A percentile compares a stretch with the other conserved stretches of the same genome.
These are phyloP conservation scores for Sicyos edulis DNA, from an alignment of 306 rosid species.

Conservation along the genomic window DNA sequence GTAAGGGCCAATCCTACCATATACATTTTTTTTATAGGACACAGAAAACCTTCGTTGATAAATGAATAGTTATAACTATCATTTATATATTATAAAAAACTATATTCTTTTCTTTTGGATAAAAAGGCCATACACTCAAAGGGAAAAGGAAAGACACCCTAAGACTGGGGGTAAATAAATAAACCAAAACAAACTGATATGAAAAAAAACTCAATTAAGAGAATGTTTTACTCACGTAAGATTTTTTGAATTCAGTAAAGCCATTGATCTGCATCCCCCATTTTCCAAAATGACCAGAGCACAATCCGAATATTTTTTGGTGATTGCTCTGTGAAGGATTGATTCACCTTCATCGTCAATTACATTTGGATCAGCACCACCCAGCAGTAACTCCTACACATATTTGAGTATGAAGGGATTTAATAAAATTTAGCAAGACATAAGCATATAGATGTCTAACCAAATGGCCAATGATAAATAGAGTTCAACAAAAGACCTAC, in stretches of 20 bases:
- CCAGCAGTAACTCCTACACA: slow-evolving; percentile 78
- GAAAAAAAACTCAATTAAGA: neutral
- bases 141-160: neutral
- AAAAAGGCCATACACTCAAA: neutral
- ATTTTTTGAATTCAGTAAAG: slow-evolving; percentile 64
- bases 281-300: slow-evolving; percentile 88
- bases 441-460: neutral
- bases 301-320: slow-evolving; percentile 90
- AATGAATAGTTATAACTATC: too few relatives aligned
- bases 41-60: too few relatives aligned
- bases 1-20: too few relatives aligned
- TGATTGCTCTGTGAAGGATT: slow-evolving; percentile 83
- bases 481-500: slow-evolving; percentile 49
- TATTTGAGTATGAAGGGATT: slow-evolving; percentile 23
- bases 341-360: slow-evolving; percentile 98
- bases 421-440: slow-evolving; percentile 21
- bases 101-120: neutral
- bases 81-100: neutral
- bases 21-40: too few relatives aligned
- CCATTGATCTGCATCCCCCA: slow-evolving; percentile 96
- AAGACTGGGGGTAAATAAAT: neutral
- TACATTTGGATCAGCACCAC: slow-evolving; percentile 96
- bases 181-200: neutral
- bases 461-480: neutral
- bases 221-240: slow-evolving; percentile 58